Conservation (phyloP, 2,329 filamentous ascomycete genomes). For the Falciphora oryzae region DNA sequence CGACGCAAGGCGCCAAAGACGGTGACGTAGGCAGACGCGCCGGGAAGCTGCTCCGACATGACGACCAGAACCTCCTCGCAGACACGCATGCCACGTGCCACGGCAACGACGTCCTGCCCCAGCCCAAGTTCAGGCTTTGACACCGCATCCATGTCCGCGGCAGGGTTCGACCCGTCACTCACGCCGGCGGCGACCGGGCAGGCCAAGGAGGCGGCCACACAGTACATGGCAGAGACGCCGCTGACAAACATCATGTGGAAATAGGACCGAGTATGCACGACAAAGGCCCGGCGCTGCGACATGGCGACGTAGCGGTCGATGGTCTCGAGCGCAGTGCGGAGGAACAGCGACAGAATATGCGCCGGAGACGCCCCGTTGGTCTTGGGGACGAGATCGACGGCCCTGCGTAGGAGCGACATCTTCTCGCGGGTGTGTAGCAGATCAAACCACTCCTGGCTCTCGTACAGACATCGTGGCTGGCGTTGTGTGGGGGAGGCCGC, state of each 20-base stretch:
- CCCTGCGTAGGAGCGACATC: slow-evolving; percentile 33
- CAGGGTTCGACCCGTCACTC: no score
- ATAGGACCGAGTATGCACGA: slow-evolving; percentile 40
- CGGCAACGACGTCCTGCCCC: not conserved
- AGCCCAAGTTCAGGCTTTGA: not conserved
- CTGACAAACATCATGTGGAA: slow-evolving; percentile 37
- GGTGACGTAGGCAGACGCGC: not conserved
- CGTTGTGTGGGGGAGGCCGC: not conserved
- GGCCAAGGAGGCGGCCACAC: not conserved
- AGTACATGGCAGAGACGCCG: not conserved
- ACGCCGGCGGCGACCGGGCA: no score
- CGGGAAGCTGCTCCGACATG: not conserved
- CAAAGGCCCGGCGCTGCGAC: slow-evolving; percentile 26
- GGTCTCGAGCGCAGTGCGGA: slow-evolving; percentile 28
- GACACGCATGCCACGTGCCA: not conserved
- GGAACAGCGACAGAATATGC: slow-evolving; percentile 27
- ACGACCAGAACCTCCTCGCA: not conserved
- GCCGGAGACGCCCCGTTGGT: slow-evolving; percentile 25
- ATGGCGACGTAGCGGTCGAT: slow-evolving; percentile 33
- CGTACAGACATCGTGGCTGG: slow-evolving; percentile 32
- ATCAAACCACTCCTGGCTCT: slow-evolving; percentile 38
- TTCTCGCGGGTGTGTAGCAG: slow-evolving; percentile 34
- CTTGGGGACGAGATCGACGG: slow-evolving; percentile 33
- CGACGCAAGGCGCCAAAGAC: not conserved
- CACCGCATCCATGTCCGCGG: no score